Percentiles rank a stretch among this genome's conserved stretches.
Conservation (phyloP, 306 rosid species). For the Rubus parviflorus region DNA sequence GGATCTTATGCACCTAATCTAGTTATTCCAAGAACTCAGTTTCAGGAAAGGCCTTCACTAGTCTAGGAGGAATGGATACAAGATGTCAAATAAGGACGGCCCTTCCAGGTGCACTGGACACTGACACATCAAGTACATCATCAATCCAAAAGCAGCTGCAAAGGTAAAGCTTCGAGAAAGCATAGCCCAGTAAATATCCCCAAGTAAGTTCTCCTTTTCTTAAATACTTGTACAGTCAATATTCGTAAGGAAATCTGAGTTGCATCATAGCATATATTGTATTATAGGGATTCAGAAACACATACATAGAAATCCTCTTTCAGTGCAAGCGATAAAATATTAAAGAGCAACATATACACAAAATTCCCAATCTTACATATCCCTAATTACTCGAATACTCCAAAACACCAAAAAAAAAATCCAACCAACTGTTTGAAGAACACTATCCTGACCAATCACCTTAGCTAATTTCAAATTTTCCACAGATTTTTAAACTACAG, state of each 20-base stretch:
- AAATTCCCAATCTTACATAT: background rate
- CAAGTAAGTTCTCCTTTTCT: background rate
- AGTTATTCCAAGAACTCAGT: background rate
- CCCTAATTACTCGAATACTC: background rate
- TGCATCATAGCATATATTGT: background rate
- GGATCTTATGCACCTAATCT: background rate
- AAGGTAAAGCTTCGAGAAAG: background rate
- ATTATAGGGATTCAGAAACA: background rate
- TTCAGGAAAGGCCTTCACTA: background rate
- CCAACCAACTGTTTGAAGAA: background rate
- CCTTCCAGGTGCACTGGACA: background rate
- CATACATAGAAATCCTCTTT: background rate
- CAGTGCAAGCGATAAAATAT: background rate
- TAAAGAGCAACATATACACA: background rate
- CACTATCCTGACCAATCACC: background rate
- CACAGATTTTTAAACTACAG: background rate
- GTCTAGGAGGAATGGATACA: background rate
- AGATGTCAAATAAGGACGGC: background rate
- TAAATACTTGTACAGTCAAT: background rate
- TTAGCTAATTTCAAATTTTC: background rate
- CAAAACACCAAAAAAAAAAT: background rate
- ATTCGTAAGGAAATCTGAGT: background rate
- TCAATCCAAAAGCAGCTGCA: background rate
- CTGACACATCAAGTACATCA: background rate
- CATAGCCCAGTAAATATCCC: background rate